Base-by-base conservation (phyloP, 805 yeast genomes). In the Hanseniaspora lindneri region DNA sequence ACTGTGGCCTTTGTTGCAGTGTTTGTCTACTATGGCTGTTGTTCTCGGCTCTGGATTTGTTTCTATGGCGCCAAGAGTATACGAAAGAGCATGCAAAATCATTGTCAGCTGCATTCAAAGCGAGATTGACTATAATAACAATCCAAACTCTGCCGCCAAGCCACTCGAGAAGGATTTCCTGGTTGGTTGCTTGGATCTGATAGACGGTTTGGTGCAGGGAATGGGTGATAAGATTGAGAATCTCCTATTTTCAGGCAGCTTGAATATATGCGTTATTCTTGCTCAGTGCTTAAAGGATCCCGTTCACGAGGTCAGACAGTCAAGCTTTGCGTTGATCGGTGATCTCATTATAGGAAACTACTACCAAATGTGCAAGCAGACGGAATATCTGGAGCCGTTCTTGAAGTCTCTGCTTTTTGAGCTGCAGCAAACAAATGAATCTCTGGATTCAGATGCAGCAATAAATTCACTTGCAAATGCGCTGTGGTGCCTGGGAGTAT, bases 121-220 rank as follows among this genome's bases (percentile, higher is more conserved):
- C 54, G 86, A 80, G 52, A 76, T 73, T 55, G 70, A 77, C 53
- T 74, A 80, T 32, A 74, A 74, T 28, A 70, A 73, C 20, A 80
- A 86, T 59, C 87, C 92, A 8, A 68, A 69, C 10, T 11, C 27
- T 24, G 24, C 11, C 2, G 27, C 29, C 10, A 69, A 79, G 41
- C 78, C 75, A 24, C 94, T 95, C 0, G 96, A 92, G 59, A 83
- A 81, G 59, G 96, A 88, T 62, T 87, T 88, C 57, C 73, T 85
- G 51, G 86, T 89, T 29, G 85, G 96, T 1, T 77, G 96, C 1
- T 62, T 92, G 34, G 98, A 92, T 60, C 71, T 92, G 56, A 73
- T 92, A 27, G 97, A 89, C 63, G 98, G 98, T 3, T 67, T 92
- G 49, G 80, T 87, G 20, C 97, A 89, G 66, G 97, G 96, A 1